These are phyloP conservation scores for Acacia crassicarpa DNA, from an alignment of 306 rosid species.

Conservation along the genomic window DNA sequence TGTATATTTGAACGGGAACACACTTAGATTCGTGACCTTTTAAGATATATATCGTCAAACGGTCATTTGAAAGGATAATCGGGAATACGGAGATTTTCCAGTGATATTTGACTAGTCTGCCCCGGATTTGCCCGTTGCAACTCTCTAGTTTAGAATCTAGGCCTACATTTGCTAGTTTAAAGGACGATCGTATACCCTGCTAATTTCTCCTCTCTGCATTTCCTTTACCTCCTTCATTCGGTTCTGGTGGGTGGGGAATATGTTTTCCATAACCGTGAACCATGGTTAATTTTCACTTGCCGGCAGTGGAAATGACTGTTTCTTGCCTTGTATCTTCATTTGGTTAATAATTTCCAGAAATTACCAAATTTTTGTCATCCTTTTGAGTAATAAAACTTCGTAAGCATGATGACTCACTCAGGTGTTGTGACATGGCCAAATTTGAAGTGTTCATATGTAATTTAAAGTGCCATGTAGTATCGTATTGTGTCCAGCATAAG, in stretches of 20 bases:
- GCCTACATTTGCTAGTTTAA: neutral
- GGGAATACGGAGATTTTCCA: neutral
- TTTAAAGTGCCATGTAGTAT: too few species aligned
- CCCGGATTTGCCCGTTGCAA: neutral
- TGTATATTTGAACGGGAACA: neutral
- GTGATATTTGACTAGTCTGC: neutral
- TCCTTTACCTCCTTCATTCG: neutral
- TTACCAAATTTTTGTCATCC: neutral
- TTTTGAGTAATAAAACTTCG: too few species aligned
- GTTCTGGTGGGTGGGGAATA: neutral
- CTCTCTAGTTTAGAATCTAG: neutral
- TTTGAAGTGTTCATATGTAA: too few species aligned
- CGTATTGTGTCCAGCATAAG: neutral
- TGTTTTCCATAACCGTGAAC: neutral
- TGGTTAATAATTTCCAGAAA: neutral
- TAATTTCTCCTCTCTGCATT: neutral
- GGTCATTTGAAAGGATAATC: neutral
- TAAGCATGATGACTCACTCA: too few species aligned
- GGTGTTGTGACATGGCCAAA: too few species aligned
- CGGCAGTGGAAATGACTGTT: neutral
- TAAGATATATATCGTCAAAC: neutral
- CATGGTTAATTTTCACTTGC: neutral
- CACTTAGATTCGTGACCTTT: neutral
- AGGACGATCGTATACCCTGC: neutral
- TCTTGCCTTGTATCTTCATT: neutral